phyloP scores from a whole-genome alignment of 495 filamentous ascomycete genomes.

The Thermochaetoides thermophila region DNA sequence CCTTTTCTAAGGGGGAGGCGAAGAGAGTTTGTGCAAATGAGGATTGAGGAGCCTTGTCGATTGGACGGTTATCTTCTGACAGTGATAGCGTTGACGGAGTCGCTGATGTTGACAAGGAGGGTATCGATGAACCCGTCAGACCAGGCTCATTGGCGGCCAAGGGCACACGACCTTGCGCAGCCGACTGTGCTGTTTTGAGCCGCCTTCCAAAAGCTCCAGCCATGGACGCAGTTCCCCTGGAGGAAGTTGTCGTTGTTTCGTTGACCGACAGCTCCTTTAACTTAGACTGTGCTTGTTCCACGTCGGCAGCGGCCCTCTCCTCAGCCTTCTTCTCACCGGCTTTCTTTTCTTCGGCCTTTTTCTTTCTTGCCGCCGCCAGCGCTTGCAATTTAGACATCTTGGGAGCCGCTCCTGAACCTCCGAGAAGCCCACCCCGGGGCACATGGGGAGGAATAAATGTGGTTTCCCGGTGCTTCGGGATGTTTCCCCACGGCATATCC shows the following conservation, averaged over 20 bases:
- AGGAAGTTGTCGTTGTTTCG: slow-evolving; percentile 3
- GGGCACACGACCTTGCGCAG: slow-evolving; percentile 11
- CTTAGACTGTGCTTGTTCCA: slow-evolving; percentile 16
- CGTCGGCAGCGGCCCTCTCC: neutral
- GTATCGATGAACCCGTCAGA: too few relatives aligned
- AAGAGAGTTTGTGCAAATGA: slow-evolving; percentile 57
- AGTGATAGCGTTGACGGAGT: neutral
- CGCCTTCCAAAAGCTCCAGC: slow-evolving; percentile 16
- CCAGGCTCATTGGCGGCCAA: slow-evolving; percentile 7
- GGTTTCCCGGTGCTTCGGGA: slow-evolving; percentile 53
- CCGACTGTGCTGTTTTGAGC: slow-evolving; percentile 15
- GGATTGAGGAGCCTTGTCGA: slow-evolving; percentile 33
- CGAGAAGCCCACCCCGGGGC: slow-evolving; percentile 53
- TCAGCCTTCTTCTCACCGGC: slow-evolving; percentile 14
- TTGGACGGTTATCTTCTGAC: neutral
- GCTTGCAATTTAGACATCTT: slow-evolving; percentile 85
- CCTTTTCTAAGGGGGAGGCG: slow-evolving; percentile 23
- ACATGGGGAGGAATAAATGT: slow-evolving; percentile 49
- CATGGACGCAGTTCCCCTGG: slow-evolving; percentile 13
- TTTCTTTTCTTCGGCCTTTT: slow-evolving; percentile 59
- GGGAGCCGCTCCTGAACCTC: slow-evolving; percentile 48
- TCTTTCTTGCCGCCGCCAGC: slow-evolving; percentile 73
- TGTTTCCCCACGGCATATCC: slow-evolving; percentile 74
- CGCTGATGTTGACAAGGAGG: slow-evolving; percentile 1
- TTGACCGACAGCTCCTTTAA: slow-evolving; percentile 15